A percentile compares a stretch with the other conserved stretches of the same genome.
phyloP scores from a whole-genome alignment of 805 yeast species.

The Saccharomycopsis oosterbeekiorum region DNA sequence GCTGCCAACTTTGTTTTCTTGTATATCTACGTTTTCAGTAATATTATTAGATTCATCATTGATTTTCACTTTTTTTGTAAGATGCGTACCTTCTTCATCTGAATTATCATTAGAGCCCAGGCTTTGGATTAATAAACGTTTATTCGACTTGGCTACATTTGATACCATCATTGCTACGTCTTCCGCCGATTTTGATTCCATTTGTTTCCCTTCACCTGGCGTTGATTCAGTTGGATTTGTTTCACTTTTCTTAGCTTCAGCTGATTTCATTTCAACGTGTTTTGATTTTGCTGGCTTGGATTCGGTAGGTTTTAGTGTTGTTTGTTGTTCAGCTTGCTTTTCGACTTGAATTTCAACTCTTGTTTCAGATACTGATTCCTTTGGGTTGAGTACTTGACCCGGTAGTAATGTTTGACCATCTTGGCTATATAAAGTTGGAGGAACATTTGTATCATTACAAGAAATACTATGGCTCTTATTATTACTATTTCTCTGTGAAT shows the following conservation, averaged over 20 bases:
- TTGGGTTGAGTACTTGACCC: background rate
- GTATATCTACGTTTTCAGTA: background rate
- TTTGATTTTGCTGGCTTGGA: background rate
- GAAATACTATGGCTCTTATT: too few species aligned
- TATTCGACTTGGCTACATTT: background rate
- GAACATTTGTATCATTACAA: background rate
- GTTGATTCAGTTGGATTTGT: background rate
- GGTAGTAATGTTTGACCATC: background rate
- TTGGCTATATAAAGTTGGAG: background rate
- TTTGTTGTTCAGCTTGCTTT: background rate
- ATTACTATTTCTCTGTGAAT: too few species aligned
- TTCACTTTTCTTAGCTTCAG: background rate
- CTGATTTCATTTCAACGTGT: background rate
- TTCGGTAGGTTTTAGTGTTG: background rate
- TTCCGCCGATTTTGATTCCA: background rate
- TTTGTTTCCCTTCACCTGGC: background rate
- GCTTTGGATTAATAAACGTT: background rate
- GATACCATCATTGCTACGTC: background rate
- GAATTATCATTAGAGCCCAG: background rate
- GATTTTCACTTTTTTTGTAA: background rate
- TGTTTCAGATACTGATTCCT: background rate
- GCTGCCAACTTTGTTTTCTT: background rate
- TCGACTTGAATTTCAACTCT: background rate
- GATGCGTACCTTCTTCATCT: background rate
- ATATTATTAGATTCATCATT: background rate